phyloP scores from a whole-genome alignment of 306 rosid genomes.

The Castanospermum australe region DNA sequence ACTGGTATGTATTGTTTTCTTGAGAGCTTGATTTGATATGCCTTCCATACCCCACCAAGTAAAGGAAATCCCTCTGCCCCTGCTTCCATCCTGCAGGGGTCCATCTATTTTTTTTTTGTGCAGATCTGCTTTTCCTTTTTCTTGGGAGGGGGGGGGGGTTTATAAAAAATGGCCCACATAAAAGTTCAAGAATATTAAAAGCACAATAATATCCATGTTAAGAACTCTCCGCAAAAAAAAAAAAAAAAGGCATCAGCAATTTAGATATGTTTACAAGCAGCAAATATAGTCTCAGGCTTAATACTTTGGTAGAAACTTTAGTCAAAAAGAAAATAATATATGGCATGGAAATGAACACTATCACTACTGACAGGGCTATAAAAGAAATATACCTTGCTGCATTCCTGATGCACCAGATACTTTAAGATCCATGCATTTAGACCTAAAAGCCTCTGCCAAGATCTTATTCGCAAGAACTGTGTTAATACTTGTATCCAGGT shows the following conservation, averaged over 20 bases:
- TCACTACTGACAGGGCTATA: background rate
- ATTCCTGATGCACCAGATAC: slow-evolving; percentile 36
- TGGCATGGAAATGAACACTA: background rate
- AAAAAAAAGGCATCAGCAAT: background rate
- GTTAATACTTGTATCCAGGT: slow-evolving; percentile 39
- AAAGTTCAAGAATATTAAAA: background rate
- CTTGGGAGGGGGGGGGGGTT: background rate
- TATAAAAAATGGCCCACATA: background rate
- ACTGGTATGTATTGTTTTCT: background rate
- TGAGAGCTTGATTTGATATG: background rate
- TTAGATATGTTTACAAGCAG: background rate
- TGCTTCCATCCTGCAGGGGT: background rate
- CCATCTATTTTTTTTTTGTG: background rate
- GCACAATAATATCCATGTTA: background rate
- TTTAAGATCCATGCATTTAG: slow-evolving; percentile 48
- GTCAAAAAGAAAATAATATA: background rate
- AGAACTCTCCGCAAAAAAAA: background rate
- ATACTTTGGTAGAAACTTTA: background rate
- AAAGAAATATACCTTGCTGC: slow-evolving; percentile 53
- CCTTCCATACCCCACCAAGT: background rate
- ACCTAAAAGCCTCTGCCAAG: slow-evolving; percentile 69
- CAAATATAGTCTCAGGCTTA: background rate
- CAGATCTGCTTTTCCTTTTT: background rate
- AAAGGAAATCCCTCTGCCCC: background rate
- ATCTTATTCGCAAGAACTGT: slow-evolving; percentile 46